phyloP scores from a whole-genome alignment of 768 basidiomycete genomes.

The Lactarius quietus region DNA sequence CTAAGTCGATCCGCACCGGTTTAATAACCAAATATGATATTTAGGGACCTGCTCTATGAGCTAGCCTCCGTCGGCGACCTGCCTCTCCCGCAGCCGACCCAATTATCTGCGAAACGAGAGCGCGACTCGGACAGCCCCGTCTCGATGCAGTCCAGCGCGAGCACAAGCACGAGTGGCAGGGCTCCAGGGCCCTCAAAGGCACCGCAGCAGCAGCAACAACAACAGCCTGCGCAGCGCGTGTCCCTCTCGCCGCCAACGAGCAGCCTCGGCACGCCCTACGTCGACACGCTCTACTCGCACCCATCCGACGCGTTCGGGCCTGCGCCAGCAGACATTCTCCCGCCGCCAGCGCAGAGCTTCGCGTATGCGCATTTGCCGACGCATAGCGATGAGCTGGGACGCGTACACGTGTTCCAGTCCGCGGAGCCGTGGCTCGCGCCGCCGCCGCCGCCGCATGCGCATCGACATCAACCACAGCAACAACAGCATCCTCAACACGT shows the following conservation, averaged over 20 bases:
- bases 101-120: constrained; percentile 55
- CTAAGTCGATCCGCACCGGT: background rate
- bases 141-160: constrained; percentile 10
- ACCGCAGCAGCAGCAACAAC: background rate
- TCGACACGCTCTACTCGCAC: constrained; percentile 13
- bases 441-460: constrained; percentile 5
- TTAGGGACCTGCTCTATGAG: constrained; percentile 71
- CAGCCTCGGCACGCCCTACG: constrained; percentile 20
- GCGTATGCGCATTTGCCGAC: constrained; percentile 20
- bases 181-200: background rate
- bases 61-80: constrained; percentile 68
- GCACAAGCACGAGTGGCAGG: constrained; percentile 1
- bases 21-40: background rate
- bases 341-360: constrained; percentile 3
- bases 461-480: background rate
- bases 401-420: constrained; percentile 16
- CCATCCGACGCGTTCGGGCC: constrained; percentile 3
- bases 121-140: constrained; percentile 52
- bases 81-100: constrained; percentile 57
- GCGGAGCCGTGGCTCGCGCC: constrained; percentile 15
- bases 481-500: constrained; percentile 7
- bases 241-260: constrained; percentile 16
- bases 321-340: background rate
- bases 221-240: constrained; percentile 1
- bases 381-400: constrained; percentile 23